Evolutionary conservation across 345 rosid species (phyloP), one percentile per base, ranked within the genome.

Genomic region (Populus deltoides): DNA sequence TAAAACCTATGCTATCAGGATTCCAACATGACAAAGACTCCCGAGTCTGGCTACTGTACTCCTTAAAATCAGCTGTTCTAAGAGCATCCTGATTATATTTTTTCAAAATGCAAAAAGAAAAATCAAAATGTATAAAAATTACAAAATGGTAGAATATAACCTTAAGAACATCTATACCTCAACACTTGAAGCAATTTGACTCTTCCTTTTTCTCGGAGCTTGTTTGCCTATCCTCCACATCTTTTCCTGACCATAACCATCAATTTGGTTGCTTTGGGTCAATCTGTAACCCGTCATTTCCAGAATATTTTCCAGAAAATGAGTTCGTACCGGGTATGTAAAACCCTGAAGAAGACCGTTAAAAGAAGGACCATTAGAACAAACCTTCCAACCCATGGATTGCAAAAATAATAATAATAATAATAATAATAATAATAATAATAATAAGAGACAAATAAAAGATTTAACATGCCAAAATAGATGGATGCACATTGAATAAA

Each of bases 1-100:
- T 94, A 86, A 94, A 94, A 76, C 98, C 98, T 81, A 94, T 85
- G 75, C 93, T 88, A 82, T 93, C 98, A 53, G 98, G 97, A 86
- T 93, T 92, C 98, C 98, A 94, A 85, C 86, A 88, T 45, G 90
- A 84, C 82, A 94, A 82, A 85, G 98, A 94, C 78, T 85, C 92
- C 79, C 22, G 89, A 73, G 95, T 94, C 81, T 79, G 88, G 68
- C 80, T 81, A 75, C 88, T 86, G 82, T 85, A 93, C 49, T 86
- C 88, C 81, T 84, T 85, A 72, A 90, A 87, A 83, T 93, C 88
- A 39, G 95, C 93, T 36, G 90, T 90, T 83, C 79, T 83, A 39
- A 92, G 90, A 75, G 97, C 94, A 73, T 89, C 97, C 98, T 95
- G 79, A 53, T 80, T 79, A 68, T 69, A 79, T 41, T 33, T 72